Conservation (phyloP, 176 grass and related monocot species). For the Secale cereale region DNA sequence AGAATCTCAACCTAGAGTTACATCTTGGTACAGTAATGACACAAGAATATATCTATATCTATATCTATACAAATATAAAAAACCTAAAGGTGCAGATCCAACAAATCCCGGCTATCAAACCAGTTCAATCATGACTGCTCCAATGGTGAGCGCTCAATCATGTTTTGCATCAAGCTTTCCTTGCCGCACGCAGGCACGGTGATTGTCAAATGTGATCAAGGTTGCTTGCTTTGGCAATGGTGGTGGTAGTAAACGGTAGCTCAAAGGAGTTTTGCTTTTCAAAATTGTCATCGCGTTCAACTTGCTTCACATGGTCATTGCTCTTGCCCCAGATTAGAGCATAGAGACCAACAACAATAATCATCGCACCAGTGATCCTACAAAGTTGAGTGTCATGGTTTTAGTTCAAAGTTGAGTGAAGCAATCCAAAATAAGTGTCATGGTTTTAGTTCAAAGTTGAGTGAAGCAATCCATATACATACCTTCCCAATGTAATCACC, state of each 20-base stretch:
- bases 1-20: too few relatives aligned
- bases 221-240: not conserved
- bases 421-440: not conserved
- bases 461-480: not conserved
- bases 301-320: constrained; percentile 34
- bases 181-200: not conserved
- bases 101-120: too few relatives aligned
- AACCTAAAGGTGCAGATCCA: too few relatives aligned
- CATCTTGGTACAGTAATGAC: too few relatives aligned
- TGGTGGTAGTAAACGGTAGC: constrained; percentile 21
- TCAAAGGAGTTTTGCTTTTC: constrained; percentile 15
- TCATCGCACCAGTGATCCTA: constrained; percentile 59
- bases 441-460: too few relatives aligned
- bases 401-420: too few relatives aligned
- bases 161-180: not conserved
- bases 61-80: too few relatives aligned
- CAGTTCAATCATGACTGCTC: too few relatives aligned
- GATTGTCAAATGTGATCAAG: not conserved
- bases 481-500: constrained; percentile 67
- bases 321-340: constrained; percentile 82
- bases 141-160: too few relatives aligned
- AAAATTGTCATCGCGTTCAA: not conserved
- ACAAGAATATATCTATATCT: too few relatives aligned
- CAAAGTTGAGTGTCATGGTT: too few relatives aligned
- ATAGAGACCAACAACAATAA: constrained; percentile 71